Base-by-base conservation (phyloP, 2,329 filamentous ascomycete species). In the Trichoderma lentiforme region DNA sequence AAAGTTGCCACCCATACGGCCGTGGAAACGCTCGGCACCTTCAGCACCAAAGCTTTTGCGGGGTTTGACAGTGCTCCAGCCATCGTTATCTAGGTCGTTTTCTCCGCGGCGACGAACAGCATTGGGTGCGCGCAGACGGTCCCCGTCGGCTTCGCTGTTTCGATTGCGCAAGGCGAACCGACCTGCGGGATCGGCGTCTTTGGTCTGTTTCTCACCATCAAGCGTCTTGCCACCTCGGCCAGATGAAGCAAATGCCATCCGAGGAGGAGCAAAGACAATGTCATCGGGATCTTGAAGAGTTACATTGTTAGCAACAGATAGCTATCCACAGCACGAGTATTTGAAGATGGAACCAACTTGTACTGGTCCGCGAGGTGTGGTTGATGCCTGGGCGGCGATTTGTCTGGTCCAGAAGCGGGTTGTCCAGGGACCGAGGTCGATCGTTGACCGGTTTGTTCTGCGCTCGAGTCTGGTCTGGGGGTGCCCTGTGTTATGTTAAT, bases 251-350 rank as follows among this genome's bases (percentile, higher is more conserved):
- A 98, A 97, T 58, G 90, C 89, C 61, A 90, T 93, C 80, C 93
- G 93, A 2, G 94, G 93, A 24, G 94, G 94, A 15, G 93, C 94
- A 72, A 97, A 91, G 72, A 96, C 88, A 72, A 97, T 92, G 74
- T 97, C 94, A 77, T 97, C 95, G 77, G 88, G 84, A 80, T 89
- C 90, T 92, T 75, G 47, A 76, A 39, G 9, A 6, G 21, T 30
- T 15, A 30, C 6, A 39, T 34, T 8, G 73, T 71, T 73, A 73
- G 68, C 51, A 66, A 62, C 32, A 24, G 24, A 12, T 51, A 65
- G 57, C 30, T 8, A 39, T 34, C n/a, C 26, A 30, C 15, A 26
- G 12, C 56, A 60, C 28, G 15, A 30, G 47, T 73, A 18, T 6
- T 39, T 11, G 58, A 34, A 36, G 69, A 70, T 62, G 9, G 61